Percentiles rank a stretch among this genome's conserved stretches.
Evolutionary conservation across 2,329 filamentous ascomycete species (phyloP).

Genomic region (Colletotrichum sp.): DNA sequence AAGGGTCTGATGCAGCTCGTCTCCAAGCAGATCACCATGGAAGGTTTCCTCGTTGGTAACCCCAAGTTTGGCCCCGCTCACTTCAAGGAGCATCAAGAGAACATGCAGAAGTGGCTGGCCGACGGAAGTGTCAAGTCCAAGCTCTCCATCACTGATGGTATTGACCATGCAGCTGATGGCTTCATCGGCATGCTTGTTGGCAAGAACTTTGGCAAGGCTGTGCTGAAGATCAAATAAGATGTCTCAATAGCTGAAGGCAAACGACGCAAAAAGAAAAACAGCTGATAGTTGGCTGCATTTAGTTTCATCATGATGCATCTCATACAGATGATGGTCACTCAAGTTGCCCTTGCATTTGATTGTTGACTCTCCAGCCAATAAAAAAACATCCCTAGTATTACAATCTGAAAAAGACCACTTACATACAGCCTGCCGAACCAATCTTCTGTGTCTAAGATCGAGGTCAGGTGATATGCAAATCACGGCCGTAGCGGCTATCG

Average conservation of each 20-base stretch:
- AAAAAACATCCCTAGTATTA: neutral
- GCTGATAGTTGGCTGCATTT: fast-evolving
- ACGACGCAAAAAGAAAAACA: neutral
- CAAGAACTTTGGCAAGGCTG: slow-evolving; percentile 86
- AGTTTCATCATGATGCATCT: neutral
- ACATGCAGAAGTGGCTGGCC: slow-evolving; percentile 77
- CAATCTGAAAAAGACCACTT: no score
- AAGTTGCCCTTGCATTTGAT: neutral
- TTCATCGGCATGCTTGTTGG: slow-evolving; percentile 77
- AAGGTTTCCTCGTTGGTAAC: slow-evolving; percentile 81
- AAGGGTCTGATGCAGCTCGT: slow-evolving; percentile 70
- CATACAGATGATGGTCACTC: neutral
- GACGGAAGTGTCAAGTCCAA: slow-evolving; percentile 78
- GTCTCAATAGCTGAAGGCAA: neutral
- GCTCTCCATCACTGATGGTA: slow-evolving; percentile 72
- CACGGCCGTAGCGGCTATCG: neutral
- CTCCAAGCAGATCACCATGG: slow-evolving; percentile 69
- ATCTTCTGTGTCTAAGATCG: neutral
- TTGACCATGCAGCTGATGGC: slow-evolving; percentile 77
- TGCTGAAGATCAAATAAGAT: slow-evolving; percentile 61
- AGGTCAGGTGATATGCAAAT: neutral
- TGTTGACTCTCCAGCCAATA: neutral
- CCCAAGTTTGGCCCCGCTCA: slow-evolving; percentile 71
- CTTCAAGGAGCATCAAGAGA: slow-evolving; percentile 73
- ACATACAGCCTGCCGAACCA: neutral